phyloP scores from a whole-genome alignment of 352 stramenopile genomes.

The Pythium biforme region DNA sequence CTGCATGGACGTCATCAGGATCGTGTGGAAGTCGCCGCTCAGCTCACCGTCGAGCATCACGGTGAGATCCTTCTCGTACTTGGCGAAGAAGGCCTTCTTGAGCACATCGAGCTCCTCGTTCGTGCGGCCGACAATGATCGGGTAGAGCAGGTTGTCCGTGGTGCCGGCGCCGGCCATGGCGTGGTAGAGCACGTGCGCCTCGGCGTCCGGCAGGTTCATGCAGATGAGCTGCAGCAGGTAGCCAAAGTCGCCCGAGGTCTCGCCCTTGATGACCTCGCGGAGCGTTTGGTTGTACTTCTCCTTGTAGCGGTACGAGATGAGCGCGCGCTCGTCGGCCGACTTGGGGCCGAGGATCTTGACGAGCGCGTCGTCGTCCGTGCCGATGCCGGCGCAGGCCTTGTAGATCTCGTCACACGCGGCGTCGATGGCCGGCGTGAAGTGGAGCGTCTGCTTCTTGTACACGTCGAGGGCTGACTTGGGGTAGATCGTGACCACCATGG shows the following conservation, averaged over 20 bases:
- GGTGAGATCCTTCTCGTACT: slow-evolving; percentile 41
- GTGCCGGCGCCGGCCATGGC: slow-evolving; percentile 56
- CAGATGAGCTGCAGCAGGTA: slow-evolving; percentile 58
- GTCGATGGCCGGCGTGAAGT: slow-evolving; percentile 45
- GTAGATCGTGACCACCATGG: slow-evolving; percentile 64
- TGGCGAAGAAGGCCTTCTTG: slow-evolving; percentile 48
- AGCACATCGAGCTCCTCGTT: slow-evolving; percentile 40
- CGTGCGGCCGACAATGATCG: slow-evolving; percentile 37
- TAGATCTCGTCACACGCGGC: slow-evolving; percentile 60
- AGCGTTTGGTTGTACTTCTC: slow-evolving; percentile 50
- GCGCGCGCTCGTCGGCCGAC: slow-evolving; percentile 43
- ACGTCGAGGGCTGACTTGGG: slow-evolving; percentile 54
- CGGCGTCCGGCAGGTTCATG: slow-evolving; percentile 53
- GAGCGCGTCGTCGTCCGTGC: slow-evolving; percentile 65
- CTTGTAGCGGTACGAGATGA: slow-evolving; percentile 59
- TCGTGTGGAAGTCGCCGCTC: slow-evolving; percentile 38
- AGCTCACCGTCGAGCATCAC: slow-evolving; percentile 37
- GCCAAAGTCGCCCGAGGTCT: slow-evolving; percentile 61
- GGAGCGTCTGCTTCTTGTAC: slow-evolving; percentile 60
- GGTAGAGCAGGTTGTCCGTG: slow-evolving; percentile 61
- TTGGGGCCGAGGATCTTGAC: slow-evolving; percentile 48
- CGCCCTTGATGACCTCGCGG: slow-evolving; percentile 54
- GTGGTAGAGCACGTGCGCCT: slow-evolving; percentile 63
- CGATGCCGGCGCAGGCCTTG: slow-evolving; percentile 53
- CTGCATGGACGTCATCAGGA: slow-evolving; percentile 39